These are phyloP conservation scores for Raddia distichophylla DNA, from an alignment of 176 grass and related monocot species.

Conservation along the genomic window DNA sequence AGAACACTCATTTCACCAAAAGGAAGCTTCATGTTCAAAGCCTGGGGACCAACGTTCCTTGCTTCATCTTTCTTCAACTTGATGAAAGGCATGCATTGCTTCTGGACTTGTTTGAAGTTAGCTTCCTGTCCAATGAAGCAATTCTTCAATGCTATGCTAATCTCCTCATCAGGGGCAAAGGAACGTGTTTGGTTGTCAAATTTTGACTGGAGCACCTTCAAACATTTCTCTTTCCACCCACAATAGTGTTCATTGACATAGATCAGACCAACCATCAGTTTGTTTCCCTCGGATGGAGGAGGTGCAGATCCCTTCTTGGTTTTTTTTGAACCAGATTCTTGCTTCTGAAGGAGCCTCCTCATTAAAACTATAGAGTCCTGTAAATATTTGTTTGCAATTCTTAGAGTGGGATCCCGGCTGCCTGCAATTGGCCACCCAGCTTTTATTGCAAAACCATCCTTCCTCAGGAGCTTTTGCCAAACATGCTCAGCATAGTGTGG, in stretches of 20 bases:
- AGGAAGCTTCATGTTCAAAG: slow-evolving; percentile 60
- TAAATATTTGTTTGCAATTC: slow-evolving; percentile 67
- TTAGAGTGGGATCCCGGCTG: slow-evolving; percentile 44
- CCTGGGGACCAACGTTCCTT: slow-evolving; percentile 44
- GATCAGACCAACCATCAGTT: slow-evolving; percentile 51
- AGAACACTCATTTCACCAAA: slow-evolving; percentile 66
- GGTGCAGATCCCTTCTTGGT: slow-evolving; percentile 55
- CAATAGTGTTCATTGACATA: slow-evolving; percentile 69
- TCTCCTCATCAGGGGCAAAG: slow-evolving; percentile 64
- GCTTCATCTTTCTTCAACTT: slow-evolving; percentile 75
- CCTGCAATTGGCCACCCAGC: slow-evolving; percentile 71
- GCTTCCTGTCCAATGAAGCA: slow-evolving; percentile 45
- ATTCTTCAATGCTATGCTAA: slow-evolving; percentile 51
- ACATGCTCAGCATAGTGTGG: slow-evolving; percentile 81
- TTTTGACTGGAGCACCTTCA: slow-evolving; percentile 57
- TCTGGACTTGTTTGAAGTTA: slow-evolving; percentile 71
- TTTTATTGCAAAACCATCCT: slow-evolving; percentile 63
- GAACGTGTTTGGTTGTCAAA: slow-evolving; percentile 39
- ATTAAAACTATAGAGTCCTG: slow-evolving; percentile 66
- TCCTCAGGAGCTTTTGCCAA: slow-evolving; percentile 60
- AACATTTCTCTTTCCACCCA: slow-evolving; percentile 74
- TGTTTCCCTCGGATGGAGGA: slow-evolving; percentile 38
- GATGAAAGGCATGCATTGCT: slow-evolving; percentile 77
- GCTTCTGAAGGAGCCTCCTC: slow-evolving; percentile 71
- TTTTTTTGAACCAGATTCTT: slow-evolving; percentile 62